Evolutionary conservation across 257 asterid species (phyloP).

Genomic region (Solanum phureja): DNA sequence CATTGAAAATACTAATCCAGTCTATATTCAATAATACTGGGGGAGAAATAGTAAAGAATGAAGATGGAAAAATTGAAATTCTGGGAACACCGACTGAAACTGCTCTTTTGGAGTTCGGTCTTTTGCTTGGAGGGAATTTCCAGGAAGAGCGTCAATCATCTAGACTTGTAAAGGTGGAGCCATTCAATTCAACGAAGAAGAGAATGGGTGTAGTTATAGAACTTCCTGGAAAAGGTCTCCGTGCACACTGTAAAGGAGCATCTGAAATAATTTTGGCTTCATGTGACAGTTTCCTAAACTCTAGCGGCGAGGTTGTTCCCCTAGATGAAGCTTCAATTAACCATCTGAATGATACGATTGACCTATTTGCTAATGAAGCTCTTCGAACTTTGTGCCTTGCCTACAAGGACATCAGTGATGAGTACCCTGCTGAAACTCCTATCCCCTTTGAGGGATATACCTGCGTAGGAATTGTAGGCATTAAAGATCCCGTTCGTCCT

Average conservation of each 20-base stretch:
- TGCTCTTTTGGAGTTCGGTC: slow-evolving; percentile 77
- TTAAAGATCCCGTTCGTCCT: slow-evolving; percentile 85
- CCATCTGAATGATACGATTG: slow-evolving; percentile 48
- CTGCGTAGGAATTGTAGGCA: slow-evolving; percentile 72
- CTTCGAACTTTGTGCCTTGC: slow-evolving; percentile 81
- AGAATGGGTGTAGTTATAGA: slow-evolving; percentile 78
- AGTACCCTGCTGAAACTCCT: slow-evolving; percentile 29
- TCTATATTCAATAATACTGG: slow-evolving; percentile 79
- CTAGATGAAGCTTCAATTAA: slow-evolving; percentile 34
- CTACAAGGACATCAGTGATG: slow-evolving; percentile 46
- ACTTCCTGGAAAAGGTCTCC: slow-evolving; percentile 45
- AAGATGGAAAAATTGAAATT: slow-evolving; percentile 50
- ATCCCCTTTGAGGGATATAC: slow-evolving; percentile 68
- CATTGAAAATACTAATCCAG: slow-evolving; percentile 33
- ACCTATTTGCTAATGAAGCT: slow-evolving; percentile 70
- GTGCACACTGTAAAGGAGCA: slow-evolving; percentile 88
- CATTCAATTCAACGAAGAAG: slow-evolving; percentile 76
- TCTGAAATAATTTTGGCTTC: slow-evolving; percentile 82
- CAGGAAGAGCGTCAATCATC: slow-evolving; percentile 36
- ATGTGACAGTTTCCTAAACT: slow-evolving; percentile 49
- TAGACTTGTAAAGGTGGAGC: slow-evolving; percentile 68
- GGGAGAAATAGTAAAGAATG: slow-evolving; percentile 59
- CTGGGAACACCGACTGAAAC: slow-evolving; percentile 85
- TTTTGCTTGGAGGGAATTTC: slow-evolving; percentile 71
- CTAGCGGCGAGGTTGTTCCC: slow-evolving; percentile 45